phyloP scores from a whole-genome alignment of 2,329 filamentous ascomycete genomes.

The Penicillium sp. region DNA sequence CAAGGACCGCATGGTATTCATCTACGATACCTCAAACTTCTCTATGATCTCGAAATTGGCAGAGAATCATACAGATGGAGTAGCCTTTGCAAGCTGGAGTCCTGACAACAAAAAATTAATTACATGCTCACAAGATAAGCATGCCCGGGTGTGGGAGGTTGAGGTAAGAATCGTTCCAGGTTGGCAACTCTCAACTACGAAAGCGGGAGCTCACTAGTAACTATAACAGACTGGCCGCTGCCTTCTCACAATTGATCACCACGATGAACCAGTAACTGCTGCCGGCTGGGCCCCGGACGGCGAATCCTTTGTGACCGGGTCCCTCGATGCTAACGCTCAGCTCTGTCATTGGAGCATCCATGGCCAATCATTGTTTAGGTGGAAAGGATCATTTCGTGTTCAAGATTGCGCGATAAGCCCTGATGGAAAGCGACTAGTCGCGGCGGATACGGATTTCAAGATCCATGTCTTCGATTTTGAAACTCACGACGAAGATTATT shows the following conservation, averaged over 20 bases:
- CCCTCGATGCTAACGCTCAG: slow-evolving; percentile 69
- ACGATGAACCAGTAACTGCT: slow-evolving; percentile 82
- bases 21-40: slow-evolving; percentile 80
- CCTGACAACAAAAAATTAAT: slow-evolving; percentile 86
- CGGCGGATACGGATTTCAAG: slow-evolving; percentile 70
- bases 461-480: slow-evolving; percentile 81
- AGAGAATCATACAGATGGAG: slow-evolving; percentile 67
- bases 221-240: slow-evolving; percentile 62
- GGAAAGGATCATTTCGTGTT: slow-evolving; percentile 73
- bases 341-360: slow-evolving; percentile 72
- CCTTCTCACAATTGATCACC: slow-evolving; percentile 68
- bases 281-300: slow-evolving; percentile 88
- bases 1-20: slow-evolving; percentile 71
- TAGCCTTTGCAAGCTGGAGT: slow-evolving; percentile 87
- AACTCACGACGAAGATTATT: slow-evolving; percentile 75
- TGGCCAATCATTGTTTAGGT: slow-evolving; percentile 66
- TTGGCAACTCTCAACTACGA: background rate
- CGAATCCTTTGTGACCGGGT: slow-evolving; percentile 76
- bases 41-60: slow-evolving; percentile 64
- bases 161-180: slow-evolving; percentile 54
- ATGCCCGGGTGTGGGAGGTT: slow-evolving; percentile 75
- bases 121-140: slow-evolving; percentile 76
- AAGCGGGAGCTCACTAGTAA: slow-evolving; percentile 12
- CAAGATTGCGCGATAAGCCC: slow-evolving; percentile 83
- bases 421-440: slow-evolving; percentile 78